These are phyloP conservation scores for Hygrophorus russula DNA, from an alignment of 768 basidiomycete genomes.

Conservation along the genomic window DNA sequence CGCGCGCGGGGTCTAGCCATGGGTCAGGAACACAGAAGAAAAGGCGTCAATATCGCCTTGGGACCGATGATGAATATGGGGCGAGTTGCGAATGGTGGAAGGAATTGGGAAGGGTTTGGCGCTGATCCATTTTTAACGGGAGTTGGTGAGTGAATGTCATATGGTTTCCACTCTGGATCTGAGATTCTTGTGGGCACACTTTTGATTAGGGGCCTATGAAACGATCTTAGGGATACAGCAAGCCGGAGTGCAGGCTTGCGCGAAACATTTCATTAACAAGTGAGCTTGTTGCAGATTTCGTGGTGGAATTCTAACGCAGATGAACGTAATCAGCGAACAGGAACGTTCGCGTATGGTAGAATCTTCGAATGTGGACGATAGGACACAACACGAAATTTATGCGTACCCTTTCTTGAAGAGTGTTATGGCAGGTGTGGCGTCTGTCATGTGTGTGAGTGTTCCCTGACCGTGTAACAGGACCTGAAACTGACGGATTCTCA, in stretches of 20 bases:
- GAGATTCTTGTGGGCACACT: background rate
- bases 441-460: conserved; percentile 74
- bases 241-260: conserved; percentile 75
- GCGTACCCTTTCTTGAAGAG: conserved; percentile 58
- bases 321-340: conserved; percentile 40
- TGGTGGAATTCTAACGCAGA: background rate
- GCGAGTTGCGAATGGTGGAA: conserved; percentile 55
- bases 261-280: conserved; percentile 78
- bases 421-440: conserved; percentile 63
- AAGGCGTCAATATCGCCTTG: conserved; percentile 76
- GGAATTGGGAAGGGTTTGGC: conserved; percentile 96
- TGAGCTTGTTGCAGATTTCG: conserved; percentile 18
- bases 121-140: conserved; percentile 84
- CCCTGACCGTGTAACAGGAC: conserved; percentile 12
- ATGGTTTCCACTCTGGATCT: background rate
- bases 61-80: conserved; percentile 83
- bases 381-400: conserved; percentile 71
- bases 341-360: conserved; percentile 45
- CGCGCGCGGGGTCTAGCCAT: conserved; percentile 67
- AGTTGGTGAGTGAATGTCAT: conserved; percentile 21
- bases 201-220: conserved; percentile 41
- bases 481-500: background rate
- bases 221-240: conserved; percentile 76
- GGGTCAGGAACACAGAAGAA: conserved; percentile 73
- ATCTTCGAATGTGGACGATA: conserved; percentile 67